Evolutionary conservation across 805 yeast species (phyloP).

Genomic region (Kazachstania taianensis): DNA sequence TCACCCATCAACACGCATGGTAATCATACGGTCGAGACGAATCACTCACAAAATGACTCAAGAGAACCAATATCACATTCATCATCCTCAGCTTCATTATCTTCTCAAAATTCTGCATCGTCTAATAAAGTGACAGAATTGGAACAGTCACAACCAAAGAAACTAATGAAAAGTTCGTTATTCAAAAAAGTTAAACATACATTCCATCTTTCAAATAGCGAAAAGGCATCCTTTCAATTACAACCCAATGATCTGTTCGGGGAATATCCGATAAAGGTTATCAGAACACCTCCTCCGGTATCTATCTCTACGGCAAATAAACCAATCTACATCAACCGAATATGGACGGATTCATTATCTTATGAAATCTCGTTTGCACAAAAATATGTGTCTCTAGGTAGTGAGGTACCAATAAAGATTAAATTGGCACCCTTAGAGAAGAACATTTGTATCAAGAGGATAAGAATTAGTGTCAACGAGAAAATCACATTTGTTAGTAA

Average conservation of each 20-base stretch:
- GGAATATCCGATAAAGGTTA: conserved; percentile 28
- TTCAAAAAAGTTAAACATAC: conserved; percentile 22
- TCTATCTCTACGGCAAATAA: conserved; percentile 43
- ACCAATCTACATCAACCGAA: conserved; percentile 65
- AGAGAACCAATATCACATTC: not conserved
- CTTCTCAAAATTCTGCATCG: conserved; percentile 1
- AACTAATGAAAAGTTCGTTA: conserved; percentile 10
- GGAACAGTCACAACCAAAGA: conserved; percentile 8
- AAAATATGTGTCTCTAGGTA: conserved; percentile 58
- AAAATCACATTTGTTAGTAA: conserved; percentile 55
- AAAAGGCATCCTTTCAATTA: not conserved
- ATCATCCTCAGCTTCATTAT: not conserved
- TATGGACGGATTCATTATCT: conserved; percentile 64
- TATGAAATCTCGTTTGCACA: conserved; percentile 65
- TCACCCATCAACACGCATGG: too few species aligned
- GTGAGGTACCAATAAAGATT: conserved; percentile 49
- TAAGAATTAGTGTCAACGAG: conserved; percentile 59
- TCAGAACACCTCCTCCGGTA: conserved; percentile 35
- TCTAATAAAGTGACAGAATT: conserved; percentile 7
- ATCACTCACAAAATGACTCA: not conserved
- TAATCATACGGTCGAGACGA: not conserved
- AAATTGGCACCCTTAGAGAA: conserved; percentile 60
- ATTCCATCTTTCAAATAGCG: conserved; percentile 10
- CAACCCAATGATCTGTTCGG: conserved; percentile 15
- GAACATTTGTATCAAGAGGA: conserved; percentile 50